Base-by-base conservation (phyloP, 306 rosid species). In the Ormosia emarginata region DNA sequence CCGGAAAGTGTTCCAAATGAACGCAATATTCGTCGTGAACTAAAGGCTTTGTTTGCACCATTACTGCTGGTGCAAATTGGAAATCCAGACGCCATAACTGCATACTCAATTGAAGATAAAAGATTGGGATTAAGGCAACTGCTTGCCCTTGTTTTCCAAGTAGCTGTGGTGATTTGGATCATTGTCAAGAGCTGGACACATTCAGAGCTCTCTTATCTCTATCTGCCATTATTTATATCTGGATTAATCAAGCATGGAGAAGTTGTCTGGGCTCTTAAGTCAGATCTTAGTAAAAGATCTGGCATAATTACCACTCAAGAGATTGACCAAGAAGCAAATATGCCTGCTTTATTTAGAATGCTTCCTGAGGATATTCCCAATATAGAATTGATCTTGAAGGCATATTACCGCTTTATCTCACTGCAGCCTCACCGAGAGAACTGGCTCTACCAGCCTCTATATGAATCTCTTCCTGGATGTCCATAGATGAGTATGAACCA, bases 191-290 rank as follows among this genome's bases (percentile, higher is more conserved):
- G 90, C 30, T 91, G 95, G 93, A 91, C 90, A 12, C 77, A 57
- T 58, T 86, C 89, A 2, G 9, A 13, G 14, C 88, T 84, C 10
- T 91, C 90, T 10, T 89, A 40, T 85, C 93, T 91, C 24, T 86
- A 91, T 83, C 36, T 91, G 34, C 92, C 97, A 2, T 79, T 87
- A 57, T 78, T 89, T 24, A 6, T 86, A 8, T 85, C 94, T 34
- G 93, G 91, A 6, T 30, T 90, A 34, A 85, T 89, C 56, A 91
- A 91, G 81, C 86, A 90, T 71, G 97, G 90, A n/a, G 94, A 89
- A 85, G 69, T 86, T 36, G 88, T 84, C 7, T 94, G 92, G 94
- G 88, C 92, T 87, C 84, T 91, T 43, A 85, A 83, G 43, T 86
- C 93, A 33, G 85, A 94, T 17, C 81, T 88, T 6, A 86, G 69